Conservation (phyloP, 129 eudicot genomes). For the Apium graveolens region DNA sequence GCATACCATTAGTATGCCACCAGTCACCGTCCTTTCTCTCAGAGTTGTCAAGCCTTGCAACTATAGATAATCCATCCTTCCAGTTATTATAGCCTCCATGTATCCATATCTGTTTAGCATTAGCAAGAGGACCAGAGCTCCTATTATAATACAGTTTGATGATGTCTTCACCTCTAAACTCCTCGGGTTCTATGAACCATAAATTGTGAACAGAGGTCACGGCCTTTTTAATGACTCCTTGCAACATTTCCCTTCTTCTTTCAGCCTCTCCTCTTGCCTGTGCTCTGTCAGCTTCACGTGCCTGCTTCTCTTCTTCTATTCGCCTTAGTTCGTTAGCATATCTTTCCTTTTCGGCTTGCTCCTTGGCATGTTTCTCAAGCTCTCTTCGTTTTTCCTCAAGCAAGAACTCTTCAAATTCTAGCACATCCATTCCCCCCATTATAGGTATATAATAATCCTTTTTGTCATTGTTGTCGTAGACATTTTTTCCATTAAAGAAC, state of each 20-base stretch:
- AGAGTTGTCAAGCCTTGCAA: constrained; percentile 49
- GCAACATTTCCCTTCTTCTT: constrained; percentile 51
- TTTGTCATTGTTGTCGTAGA: constrained; percentile 72
- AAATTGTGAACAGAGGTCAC: constrained; percentile 35
- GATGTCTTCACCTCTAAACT: constrained; percentile 50
- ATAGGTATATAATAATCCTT: constrained; percentile 77
- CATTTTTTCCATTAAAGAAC: constrained; percentile 78
- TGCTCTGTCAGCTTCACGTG: constrained; percentile 70
- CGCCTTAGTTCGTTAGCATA: constrained; percentile 62
- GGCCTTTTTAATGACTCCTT: constrained; percentile 51
- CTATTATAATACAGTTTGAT: constrained; percentile 68
- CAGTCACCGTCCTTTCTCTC: constrained; percentile 61
- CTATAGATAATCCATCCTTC: constrained; percentile 82
- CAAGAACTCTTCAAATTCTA: constrained; percentile 82
- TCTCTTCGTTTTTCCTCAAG: constrained; percentile 85
- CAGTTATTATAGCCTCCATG: constrained; percentile 86
- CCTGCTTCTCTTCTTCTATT: constrained; percentile 65
- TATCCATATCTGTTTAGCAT: constrained; percentile 69
- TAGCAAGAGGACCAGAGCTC: constrained; percentile 65
- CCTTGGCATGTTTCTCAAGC: constrained; percentile 60
- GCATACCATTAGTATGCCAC: constrained; percentile 89
- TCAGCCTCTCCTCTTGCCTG: constrained; percentile 67
- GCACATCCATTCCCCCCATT: constrained; percentile 64
- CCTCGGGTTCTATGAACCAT: constrained; percentile 71
- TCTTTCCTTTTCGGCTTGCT: constrained; percentile 67